Percentiles rank a stretch among this genome's conserved stretches.
phyloP scores from a whole-genome alignment of 2,329 filamentous ascomycete species.

The Fusarium phyllophilum region DNA sequence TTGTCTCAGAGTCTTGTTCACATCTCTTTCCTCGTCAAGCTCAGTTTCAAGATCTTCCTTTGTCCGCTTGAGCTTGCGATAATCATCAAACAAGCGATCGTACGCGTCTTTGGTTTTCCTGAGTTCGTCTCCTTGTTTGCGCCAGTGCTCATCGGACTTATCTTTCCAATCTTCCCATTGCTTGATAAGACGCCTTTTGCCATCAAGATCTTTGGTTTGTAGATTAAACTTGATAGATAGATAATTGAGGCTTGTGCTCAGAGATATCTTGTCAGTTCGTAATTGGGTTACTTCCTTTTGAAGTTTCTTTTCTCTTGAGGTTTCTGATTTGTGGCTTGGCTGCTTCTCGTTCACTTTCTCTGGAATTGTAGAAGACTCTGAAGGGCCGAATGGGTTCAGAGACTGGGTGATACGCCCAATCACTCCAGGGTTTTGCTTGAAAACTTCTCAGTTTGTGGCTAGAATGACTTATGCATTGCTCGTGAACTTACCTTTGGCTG shows the following conservation, averaged over 20 bases:
- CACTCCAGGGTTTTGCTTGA: neutral
- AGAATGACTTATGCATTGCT: fast-evolving
- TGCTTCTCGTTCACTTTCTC: neutral
- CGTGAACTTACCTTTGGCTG: neutral
- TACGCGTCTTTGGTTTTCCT: neutral
- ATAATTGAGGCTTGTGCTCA: neutral
- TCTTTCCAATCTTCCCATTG: neutral
- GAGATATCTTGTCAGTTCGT: neutral
- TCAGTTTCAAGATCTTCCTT: neutral
- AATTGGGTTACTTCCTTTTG: neutral
- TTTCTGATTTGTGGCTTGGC: neutral
- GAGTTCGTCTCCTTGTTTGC: neutral
- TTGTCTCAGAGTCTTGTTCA: neutral
- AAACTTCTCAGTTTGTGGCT: neutral
- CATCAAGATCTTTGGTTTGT: neutral
- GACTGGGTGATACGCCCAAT: neutral
- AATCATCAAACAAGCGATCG: neutral
- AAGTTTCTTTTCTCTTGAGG: neutral
- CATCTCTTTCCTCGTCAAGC: neutral
- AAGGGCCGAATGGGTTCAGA: neutral
- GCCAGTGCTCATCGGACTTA: neutral
- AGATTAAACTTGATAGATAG: neutral
- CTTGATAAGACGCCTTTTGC: neutral
- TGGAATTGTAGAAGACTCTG: neutral
- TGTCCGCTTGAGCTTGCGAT: neutral